Conservation (phyloP, 78 protist species). For the Protostelium mycophagum region DNA sequence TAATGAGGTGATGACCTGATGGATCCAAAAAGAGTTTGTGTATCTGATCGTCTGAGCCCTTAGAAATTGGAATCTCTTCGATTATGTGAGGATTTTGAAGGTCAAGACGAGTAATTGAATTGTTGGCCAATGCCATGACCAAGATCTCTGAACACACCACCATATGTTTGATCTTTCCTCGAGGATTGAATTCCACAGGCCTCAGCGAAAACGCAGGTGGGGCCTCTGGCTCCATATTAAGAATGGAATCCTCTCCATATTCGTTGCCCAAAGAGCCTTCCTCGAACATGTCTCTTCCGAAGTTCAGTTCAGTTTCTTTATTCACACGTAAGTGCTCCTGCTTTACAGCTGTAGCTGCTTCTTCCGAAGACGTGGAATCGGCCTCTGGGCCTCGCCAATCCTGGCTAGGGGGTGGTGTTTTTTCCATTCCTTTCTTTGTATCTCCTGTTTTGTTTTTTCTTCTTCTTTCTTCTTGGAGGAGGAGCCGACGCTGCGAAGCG, state of each 20-base stretch:
- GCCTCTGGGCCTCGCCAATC: no score
- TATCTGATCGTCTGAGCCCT: constrained; percentile 16
- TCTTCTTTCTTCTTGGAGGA: no score
- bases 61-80: constrained; percentile 17
- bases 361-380: no score
- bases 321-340: no score
- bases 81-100: constrained; percentile 5
- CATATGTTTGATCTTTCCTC: constrained; percentile 10
- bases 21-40: constrained; percentile 67
- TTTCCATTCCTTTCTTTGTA: no score
- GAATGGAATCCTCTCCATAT: not conserved
- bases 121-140: constrained; percentile 17
- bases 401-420: no score
- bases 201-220: not conserved
- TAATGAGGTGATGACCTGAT: constrained; percentile 61
- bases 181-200: not conserved
- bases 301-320: no score
- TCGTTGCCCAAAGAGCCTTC: not conserved
- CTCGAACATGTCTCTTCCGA: not conserved
- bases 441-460: no score
- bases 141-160: constrained; percentile 10
- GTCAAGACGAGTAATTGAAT: constrained; percentile 29
- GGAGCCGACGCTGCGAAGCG: no score
- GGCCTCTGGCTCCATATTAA: not conserved
- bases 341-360: no score